These are phyloP conservation scores for carrot (Daucus carota) DNA, from an alignment of 129 eudicot species.

Conservation along the genomic window DH1_v3.0 NC_030389.2:11057501-11058000, in stretches of 20 bases:
- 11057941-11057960: slow-evolving; percentile 85
- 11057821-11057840: slow-evolving; percentile 26
- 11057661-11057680: not conserved
- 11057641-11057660: not conserved
- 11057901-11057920: slow-evolving; percentile 71
- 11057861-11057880: slow-evolving; percentile 60
- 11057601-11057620: not conserved
- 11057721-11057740: not conserved
- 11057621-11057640: not conserved
- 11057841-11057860: slow-evolving; percentile 53
- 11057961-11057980: slow-evolving; percentile 86
- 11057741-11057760: not conserved
- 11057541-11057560: not conserved
- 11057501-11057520: not conserved
- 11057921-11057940: slow-evolving; percentile 55
- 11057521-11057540: slow-evolving; percentile 3
- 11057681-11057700: not conserved
- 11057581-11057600: not conserved
- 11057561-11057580: not conserved
- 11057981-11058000: slow-evolving; percentile 94
- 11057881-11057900: slow-evolving; percentile 70
- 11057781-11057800: not conserved
- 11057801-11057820: not conserved
- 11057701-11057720: not conserved
- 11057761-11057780: not conserved